Percentiles rank a stretch among this genome's conserved stretches.
Evolutionary conservation across 768 basidiomycete species (phyloP).

Genomic region (Tylopilus balloui): DNA sequence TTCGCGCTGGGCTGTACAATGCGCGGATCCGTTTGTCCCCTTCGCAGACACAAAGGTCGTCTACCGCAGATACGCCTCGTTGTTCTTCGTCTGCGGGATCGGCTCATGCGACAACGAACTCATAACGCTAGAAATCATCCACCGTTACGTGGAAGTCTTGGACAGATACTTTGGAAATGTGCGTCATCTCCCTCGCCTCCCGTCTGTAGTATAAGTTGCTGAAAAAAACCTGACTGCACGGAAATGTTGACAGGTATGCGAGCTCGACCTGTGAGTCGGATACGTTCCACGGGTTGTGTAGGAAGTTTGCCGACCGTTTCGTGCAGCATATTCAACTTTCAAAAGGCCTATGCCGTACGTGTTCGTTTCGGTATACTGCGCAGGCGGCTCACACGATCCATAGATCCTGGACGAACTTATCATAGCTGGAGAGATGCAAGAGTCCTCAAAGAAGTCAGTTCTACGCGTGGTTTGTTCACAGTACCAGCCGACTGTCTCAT

Average conservation of each 20-base stretch:
- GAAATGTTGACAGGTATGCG: slow-evolving; percentile 60
- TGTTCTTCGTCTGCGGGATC: slow-evolving; percentile 93
- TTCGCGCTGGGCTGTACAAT: background rate
- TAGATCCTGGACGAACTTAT: slow-evolving; percentile 91
- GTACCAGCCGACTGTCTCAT: slow-evolving; percentile 7
- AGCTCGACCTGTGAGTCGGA: slow-evolving; percentile 76
- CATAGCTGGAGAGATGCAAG: slow-evolving; percentile 90
- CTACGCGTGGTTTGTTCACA: slow-evolving; percentile 47
- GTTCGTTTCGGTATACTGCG: background rate
- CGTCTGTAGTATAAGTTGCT: background rate
- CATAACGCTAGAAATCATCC: slow-evolving; percentile 86
- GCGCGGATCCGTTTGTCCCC: background rate
- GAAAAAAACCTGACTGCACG: background rate
- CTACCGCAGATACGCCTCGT: slow-evolving; percentile 90
- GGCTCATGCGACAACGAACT: slow-evolving; percentile 86
- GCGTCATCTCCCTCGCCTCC: slow-evolving; percentile 15
- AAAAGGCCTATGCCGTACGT: slow-evolving; percentile 84
- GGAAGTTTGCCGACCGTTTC: background rate
- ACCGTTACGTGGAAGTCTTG: slow-evolving; percentile 90
- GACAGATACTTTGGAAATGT: slow-evolving; percentile 54
- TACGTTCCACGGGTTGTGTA: background rate
- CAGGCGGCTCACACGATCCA: background rate
- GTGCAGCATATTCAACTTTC: slow-evolving; percentile 93
- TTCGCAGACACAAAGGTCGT: slow-evolving; percentile 75
- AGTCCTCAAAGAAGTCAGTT: slow-evolving; percentile 76